Conservation (phyloP, 1,284 basidiomycete genomes). For the Nidula niveotomentosa region DNA sequence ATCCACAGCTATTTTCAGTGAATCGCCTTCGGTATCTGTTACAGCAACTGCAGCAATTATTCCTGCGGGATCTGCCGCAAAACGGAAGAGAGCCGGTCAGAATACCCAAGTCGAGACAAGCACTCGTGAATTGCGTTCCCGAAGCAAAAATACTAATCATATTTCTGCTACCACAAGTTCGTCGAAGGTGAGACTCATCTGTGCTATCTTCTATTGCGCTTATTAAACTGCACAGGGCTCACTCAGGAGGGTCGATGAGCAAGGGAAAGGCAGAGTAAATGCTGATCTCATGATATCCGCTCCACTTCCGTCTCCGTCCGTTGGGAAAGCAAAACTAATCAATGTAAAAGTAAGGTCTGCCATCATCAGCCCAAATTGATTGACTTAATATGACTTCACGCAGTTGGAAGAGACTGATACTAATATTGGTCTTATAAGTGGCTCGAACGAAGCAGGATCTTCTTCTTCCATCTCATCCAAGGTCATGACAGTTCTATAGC, state of each 20-base stretch:
- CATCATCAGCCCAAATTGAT: neutral
- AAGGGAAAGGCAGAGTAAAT: neutral
- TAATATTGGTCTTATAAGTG: constrained; percentile 16
- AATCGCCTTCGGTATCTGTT: constrained; percentile 7
- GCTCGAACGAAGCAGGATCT: constrained; percentile 16
- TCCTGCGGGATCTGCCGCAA: constrained; percentile 27
- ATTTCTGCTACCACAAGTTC: constrained; percentile 28
- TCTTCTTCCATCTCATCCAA: constrained; percentile 13
- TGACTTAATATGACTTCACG: constrained; percentile 2
- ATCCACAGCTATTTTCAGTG: neutral
- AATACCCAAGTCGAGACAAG: constrained; percentile 24
- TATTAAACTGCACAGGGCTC: constrained; percentile 15
- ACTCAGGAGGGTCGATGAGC: constrained; percentile 1
- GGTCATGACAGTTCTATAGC: constrained; percentile 5
- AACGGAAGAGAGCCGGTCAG: constrained; percentile 29
- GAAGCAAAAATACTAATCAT: constrained; percentile 29
- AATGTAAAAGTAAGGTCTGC: constrained; percentile 29
- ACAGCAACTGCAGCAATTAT: constrained; percentile 20
- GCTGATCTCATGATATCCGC: constrained; percentile 13
- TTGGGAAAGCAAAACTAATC: constrained; percentile 17
- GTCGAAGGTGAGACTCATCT: constrained; percentile 21
- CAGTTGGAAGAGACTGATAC: constrained; percentile 36
- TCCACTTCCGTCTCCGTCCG: constrained; percentile 4
- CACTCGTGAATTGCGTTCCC: constrained; percentile 36
- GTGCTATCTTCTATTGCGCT: neutral